phyloP scores from a whole-genome alignment of 2,329 filamentous ascomycete species.

The Coniosporium tulheliwenetii region DNA sequence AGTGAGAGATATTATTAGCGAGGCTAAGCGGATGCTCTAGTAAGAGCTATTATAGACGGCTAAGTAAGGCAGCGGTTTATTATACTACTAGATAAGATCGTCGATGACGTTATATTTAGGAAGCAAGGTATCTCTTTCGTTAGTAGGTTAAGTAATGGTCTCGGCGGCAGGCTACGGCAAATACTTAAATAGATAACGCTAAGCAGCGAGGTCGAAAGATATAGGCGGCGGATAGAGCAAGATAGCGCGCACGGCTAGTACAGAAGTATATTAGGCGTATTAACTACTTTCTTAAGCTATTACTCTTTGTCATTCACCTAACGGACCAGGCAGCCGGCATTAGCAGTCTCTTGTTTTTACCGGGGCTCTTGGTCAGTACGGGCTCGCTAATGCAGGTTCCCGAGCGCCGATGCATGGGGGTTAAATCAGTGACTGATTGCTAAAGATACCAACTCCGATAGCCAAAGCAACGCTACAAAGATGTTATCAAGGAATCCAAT shows the following conservation, averaged over 20 bases:
- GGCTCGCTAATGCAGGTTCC: no score
- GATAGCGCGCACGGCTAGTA: slow-evolving; percentile 1
- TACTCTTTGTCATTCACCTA: slow-evolving; percentile 6
- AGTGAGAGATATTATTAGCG: slow-evolving; percentile 4
- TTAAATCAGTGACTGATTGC: no score
- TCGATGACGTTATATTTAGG: slow-evolving; percentile 8
- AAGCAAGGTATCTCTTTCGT: slow-evolving; percentile 8
- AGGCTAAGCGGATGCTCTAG: slow-evolving; percentile 7
- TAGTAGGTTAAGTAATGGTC: slow-evolving; percentile 5
- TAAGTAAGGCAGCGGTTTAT: slow-evolving; percentile 5
- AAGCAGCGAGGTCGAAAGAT: slow-evolving; percentile 4
- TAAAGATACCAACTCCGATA: no score
- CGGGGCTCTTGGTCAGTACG: no score
- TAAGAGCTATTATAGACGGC: slow-evolving; percentile 3
- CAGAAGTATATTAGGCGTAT: slow-evolving; percentile 3
- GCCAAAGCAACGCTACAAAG: no score
- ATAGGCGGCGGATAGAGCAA: slow-evolving; percentile 2
- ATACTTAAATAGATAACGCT: slow-evolving; percentile 5
- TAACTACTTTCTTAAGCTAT: slow-evolving; percentile 5
- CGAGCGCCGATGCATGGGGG: no score
- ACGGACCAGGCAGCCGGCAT: slow-evolving; percentile 5
- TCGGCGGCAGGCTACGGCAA: slow-evolving; percentile 5
- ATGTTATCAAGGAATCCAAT: no score
- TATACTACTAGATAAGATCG: slow-evolving; percentile 6
- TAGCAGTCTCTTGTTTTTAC: no score